Percentiles rank a stretch among this genome's conserved stretches.
These are phyloP conservation scores for Cyberlindnera japonica DNA, from an alignment of 805 yeast species.

Conservation along the genomic window DNA sequence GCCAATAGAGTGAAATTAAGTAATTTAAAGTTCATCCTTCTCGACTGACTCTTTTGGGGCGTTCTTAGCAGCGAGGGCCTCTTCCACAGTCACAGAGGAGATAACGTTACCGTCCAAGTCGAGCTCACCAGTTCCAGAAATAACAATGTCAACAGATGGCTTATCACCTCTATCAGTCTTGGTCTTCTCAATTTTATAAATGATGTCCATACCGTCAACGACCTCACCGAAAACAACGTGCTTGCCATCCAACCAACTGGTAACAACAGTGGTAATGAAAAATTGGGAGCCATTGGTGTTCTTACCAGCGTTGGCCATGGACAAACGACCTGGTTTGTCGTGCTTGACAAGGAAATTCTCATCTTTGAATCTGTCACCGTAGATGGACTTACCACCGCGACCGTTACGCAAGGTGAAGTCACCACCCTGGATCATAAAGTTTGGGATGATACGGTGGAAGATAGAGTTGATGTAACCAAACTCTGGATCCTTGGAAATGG, in stretches of 20 bases:
- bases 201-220: slow-evolving; percentile 80
- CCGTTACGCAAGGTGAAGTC: slow-evolving; percentile 70
- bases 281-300: slow-evolving; percentile 92
- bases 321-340: slow-evolving; percentile 62
- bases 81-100: slow-evolving; percentile 20
- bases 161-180: slow-evolving; percentile 67
- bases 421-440: slow-evolving; percentile 80
- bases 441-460: slow-evolving; percentile 71
- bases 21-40: slow-evolving; percentile 35
- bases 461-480: slow-evolving; percentile 58
- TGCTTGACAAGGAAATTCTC: slow-evolving; percentile 68
- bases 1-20: too few species aligned
- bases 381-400: slow-evolving; percentile 71
- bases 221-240: slow-evolving; percentile 98
- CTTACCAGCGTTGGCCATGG: slow-evolving; percentile 79
- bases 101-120: slow-evolving; percentile 32
- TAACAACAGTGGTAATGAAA: slow-evolving; percentile 87
- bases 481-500: slow-evolving; percentile 68
- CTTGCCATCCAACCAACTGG: slow-evolving; percentile 88
- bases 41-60: slow-evolving; percentile 13
- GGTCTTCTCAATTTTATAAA: slow-evolving; percentile 67
- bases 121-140: slow-evolving; percentile 70
- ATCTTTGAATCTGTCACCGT: slow-evolving; percentile 63
- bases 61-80: slow-evolving; percentile 13
- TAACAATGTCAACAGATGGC: slow-evolving; percentile 63